Conservation (phyloP, 177 flowering plant genomes). For the Vitis hybrid region DNA sequence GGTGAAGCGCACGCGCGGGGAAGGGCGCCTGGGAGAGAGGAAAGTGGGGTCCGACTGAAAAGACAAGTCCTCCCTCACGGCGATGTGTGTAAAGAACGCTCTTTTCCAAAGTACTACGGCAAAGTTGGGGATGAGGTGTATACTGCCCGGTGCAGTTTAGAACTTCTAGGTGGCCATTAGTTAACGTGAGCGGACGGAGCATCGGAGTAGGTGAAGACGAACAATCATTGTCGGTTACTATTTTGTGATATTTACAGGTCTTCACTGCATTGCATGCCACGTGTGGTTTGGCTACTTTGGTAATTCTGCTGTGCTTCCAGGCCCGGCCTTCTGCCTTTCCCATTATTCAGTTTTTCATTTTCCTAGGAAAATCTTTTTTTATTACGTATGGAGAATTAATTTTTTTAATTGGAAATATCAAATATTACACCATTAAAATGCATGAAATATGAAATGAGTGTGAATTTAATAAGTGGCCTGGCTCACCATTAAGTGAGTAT, state of each 20-base stretch:
- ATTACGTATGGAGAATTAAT: too few species aligned
- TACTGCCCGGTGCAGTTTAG: constrained; percentile 1
- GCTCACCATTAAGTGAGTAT: too few species aligned
- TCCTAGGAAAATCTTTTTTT: too few species aligned
- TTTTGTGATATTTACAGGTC: background rate
- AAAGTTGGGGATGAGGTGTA: background rate
- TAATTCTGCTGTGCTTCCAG: background rate
- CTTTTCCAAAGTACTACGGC: constrained; percentile 7
- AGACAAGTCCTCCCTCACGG: constrained; percentile 7
- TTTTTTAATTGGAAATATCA: too few species aligned
- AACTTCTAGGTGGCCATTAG: background rate
- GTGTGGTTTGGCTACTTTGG: background rate
- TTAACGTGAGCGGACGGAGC: constrained; percentile 3
- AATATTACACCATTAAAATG: too few species aligned
- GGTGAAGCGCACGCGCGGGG: too few species aligned
- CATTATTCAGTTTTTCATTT: background rate
- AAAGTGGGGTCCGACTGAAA: constrained; percentile 4
- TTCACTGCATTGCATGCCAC: background rate
- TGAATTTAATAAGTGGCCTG: too few species aligned
- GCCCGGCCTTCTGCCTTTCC: too few species aligned
- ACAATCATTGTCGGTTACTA: constrained; percentile 4
- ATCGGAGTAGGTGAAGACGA: background rate
- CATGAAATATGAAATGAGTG: too few species aligned
- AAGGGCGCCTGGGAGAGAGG: too few species aligned
- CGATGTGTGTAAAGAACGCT: background rate